These are phyloP conservation scores for Ceratocystis huliohia DNA, from an alignment of 2,329 filamentous ascomycete species.

Conservation along the genomic window DNA sequence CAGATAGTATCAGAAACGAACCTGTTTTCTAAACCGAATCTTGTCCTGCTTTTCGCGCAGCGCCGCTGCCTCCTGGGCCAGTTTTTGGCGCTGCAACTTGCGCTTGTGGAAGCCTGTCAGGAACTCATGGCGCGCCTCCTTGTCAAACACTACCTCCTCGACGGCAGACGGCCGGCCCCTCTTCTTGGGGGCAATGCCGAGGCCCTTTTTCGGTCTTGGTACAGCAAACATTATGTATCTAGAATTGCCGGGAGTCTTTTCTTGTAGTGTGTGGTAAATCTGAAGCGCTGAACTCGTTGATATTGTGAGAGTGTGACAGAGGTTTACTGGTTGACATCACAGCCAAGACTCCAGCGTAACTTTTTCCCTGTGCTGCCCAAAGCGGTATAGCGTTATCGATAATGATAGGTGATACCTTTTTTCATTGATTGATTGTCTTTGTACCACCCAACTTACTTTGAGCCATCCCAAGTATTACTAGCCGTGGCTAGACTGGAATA, in stretches of 20 bases:
- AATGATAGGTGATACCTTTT: not conserved
- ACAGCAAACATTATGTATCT: constrained; percentile 35
- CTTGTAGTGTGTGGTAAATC: constrained; percentile 9
- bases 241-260: constrained; percentile 15
- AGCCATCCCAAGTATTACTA: too few relatives aligned
- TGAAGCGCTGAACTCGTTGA: not conserved
- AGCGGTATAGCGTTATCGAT: constrained; percentile 20
- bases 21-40: constrained; percentile 61
- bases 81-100: constrained; percentile 72
- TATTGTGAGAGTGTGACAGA: constrained; percentile 2
- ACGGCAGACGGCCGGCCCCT: constrained; percentile 48
- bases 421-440: too few relatives aligned
- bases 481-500: too few relatives aligned
- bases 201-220: constrained; percentile 43
- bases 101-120: constrained; percentile 95
- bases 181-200: constrained; percentile 50
- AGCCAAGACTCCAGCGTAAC: constrained; percentile 10
- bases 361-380: constrained; percentile 18
- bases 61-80: constrained; percentile 68
- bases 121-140: constrained; percentile 66
- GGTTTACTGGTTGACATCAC: constrained; percentile 1
- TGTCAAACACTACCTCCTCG: constrained; percentile 79
- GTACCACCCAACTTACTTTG: not conserved
- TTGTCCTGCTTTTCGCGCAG: constrained; percentile 68
- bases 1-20: constrained; percentile 30